Evolutionary conservation across 1,284 basidiomycete genomes (phyloP).

Genomic region (Tilletia caries): DNA sequence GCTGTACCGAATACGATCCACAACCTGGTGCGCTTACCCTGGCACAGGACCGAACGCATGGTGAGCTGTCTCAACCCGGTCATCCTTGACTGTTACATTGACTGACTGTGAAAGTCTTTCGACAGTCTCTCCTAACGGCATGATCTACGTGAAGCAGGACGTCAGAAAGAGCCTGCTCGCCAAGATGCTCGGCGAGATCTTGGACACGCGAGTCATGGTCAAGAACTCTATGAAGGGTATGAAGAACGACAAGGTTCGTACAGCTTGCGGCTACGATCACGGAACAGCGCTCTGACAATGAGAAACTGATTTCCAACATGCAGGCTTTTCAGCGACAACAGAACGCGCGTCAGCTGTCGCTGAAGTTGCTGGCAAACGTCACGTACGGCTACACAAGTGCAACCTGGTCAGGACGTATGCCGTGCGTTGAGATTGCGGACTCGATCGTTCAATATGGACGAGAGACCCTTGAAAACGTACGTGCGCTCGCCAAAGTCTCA

Average conservation of each 20-base stretch:
- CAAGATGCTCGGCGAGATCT: conserved; percentile 86
- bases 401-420: conserved; percentile 92
- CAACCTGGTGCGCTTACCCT: conserved; percentile 66
- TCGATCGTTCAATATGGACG: conserved; percentile 94
- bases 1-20: conserved; percentile 68
- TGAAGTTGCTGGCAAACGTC: conserved; percentile 52
- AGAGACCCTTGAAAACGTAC: conserved; percentile 79
- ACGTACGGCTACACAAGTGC: conserved; percentile 88
- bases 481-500: conserved; percentile 57
- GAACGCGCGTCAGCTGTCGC: conserved; percentile 46
- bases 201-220: conserved; percentile 97
- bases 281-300: no score
- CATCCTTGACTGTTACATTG: neutral
- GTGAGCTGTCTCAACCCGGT: conserved; percentile 66
- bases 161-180: conserved; percentile 80
- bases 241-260: conserved; percentile 68
- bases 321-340: conserved; percentile 40
- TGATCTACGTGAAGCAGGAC: conserved; percentile 82
- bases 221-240: conserved; percentile 87
- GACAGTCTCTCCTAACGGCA: conserved; percentile 69
- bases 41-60: conserved; percentile 58
- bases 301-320: neutral
- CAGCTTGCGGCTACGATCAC: conserved; percentile 4
- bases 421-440: conserved; percentile 94
- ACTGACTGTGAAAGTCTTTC: conserved; percentile 18